Evolutionary conservation across 2,329 filamentous ascomycete genomes (phyloP), one percentile per base, ranked within the genome.

Genomic region (Aspergillus ochraceoroseus): DNA sequence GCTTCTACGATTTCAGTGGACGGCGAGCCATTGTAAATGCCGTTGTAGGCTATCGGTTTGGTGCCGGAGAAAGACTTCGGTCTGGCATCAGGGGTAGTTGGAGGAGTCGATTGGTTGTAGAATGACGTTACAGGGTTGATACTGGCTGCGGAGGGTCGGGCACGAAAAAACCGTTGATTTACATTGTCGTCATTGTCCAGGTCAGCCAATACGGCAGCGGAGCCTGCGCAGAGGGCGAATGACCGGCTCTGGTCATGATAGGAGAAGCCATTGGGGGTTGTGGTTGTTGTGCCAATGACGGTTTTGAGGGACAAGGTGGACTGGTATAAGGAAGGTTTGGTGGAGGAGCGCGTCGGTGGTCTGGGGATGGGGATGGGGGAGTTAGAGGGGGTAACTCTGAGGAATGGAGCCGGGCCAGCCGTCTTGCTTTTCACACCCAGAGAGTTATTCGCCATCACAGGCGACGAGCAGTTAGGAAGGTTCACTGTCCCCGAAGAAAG

Each of bases 181-280:
- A 82, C 66, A 44, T 70, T 64, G 47, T 75, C 58, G 20, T 85
- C 73, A 36, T 80, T 77, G 49, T 87, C 79, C 37, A 95, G 73
- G 52, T 85, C 82, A 5, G 89, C 87, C 12, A 96, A 79, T 0
- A 98, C 87, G n/a, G 87, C 90, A 29, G 90, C 87, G 7, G 88
- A 92, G 40, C 92, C 92, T 6, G 92, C 90, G 48, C 88, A 89
- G 62, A 94, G 92, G 40, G 88, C 88, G 65, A 96, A 95, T 35
- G 74, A 74, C 41, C 70, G 70, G 38, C 76, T 82, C 8, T 82
- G 78, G 27, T 83, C 72, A 45, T 90, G 80, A 49, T 79, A 82
- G 61, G 94, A 88, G 64, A 98, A 94, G 48, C 86, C 87, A 59
- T 85, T 89, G 27, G 87, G 83, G 3, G 85, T 85, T 52, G 74